Percentiles rank a stretch among this genome's conserved stretches.
Evolutionary conservation across 2,329 filamentous ascomycete genomes (phyloP).

Genomic region (Trichoderma sp.): DNA sequence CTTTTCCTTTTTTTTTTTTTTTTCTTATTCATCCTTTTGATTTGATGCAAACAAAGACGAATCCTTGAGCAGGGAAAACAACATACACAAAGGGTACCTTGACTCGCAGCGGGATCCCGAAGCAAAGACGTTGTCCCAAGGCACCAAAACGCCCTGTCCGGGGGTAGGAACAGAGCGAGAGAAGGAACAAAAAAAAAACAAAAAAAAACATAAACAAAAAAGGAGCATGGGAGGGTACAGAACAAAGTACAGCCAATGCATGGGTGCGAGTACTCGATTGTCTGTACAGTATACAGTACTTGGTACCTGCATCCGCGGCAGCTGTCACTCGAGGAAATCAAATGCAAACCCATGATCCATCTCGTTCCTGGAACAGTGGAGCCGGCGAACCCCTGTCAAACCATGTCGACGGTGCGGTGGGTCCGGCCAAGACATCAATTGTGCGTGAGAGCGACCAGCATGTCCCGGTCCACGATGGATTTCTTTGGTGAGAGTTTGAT

Average conservation of each 20-base stretch:
- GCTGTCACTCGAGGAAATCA: neutral
- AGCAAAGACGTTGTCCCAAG: neutral
- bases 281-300: neutral
- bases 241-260: neutral
- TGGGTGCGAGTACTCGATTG: neutral
- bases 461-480: neutral
- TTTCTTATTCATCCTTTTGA: neutral
- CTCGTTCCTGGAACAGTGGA: slow-evolving; percentile 20
- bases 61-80: slow-evolving; percentile 16
- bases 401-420: slow-evolving; percentile 3
- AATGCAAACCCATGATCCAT: neutral
- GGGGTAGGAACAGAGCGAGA: slow-evolving; percentile 5
- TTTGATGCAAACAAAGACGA: slow-evolving; percentile 15
- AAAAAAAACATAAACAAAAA: too few relatives aligned
- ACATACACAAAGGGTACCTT: slow-evolving; percentile 17
- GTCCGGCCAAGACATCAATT: neutral
- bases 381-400: neutral
- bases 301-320: slow-evolving; percentile 1
- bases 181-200: too few relatives aligned
- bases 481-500: too few relatives aligned
- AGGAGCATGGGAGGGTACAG: neutral
- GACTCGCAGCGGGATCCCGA: neutral
- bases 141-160: slow-evolving; percentile 1
- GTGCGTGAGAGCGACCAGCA: neutral
- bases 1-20: neutral